Conservation (phyloP, 192 early-diverging fungal species). For the Chytriomyces sp. region DNA sequence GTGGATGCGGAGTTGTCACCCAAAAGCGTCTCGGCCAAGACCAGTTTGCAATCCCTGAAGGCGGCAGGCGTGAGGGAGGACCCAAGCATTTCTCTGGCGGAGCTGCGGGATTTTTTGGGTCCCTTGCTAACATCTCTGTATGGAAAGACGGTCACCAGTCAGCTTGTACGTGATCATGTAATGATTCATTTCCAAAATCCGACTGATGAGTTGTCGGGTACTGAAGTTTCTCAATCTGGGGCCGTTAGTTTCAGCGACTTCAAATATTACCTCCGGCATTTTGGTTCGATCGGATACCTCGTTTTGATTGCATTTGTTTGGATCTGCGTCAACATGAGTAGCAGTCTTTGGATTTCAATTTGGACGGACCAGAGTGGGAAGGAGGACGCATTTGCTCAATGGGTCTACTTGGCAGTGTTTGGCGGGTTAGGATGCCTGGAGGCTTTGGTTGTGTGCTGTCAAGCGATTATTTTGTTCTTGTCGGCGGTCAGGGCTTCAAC, state of each 20-base stretch:
- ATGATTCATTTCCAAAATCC: slow-evolving; percentile 6
- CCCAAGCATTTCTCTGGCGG: not conserved
- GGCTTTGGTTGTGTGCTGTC: slow-evolving; percentile 9
- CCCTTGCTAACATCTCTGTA: not conserved
- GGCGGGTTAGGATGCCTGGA: slow-evolving; percentile 7
- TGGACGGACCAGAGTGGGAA: slow-evolving; percentile 14
- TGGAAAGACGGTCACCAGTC: slow-evolving; percentile 5
- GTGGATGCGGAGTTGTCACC: too few relatives aligned
- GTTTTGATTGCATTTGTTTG: slow-evolving; percentile 3
- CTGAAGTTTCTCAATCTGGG: slow-evolving; percentile 11
- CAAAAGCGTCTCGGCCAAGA: too few relatives aligned
- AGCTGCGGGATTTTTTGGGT: slow-evolving; percentile 6
- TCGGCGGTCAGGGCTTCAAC: slow-evolving; percentile 4
- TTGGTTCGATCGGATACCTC: not conserved
- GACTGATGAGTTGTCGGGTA: not conserved
- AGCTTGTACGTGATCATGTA: slow-evolving; percentile 14
- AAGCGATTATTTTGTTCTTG: slow-evolving; percentile 10
- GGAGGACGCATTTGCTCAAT: not conserved
- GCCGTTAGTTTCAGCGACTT: slow-evolving; percentile 7
- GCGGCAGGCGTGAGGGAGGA: too few relatives aligned
- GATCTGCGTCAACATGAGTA: not conserved
- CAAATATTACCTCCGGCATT: slow-evolving; percentile 8
- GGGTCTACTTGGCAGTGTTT: slow-evolving; percentile 9
- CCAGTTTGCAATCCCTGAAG: too few relatives aligned
- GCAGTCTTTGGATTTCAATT: slow-evolving; percentile 14